Evolutionary conservation across 495 filamentous ascomycete species (phyloP).

Genomic region (Friedmanniomyces simplex): DNA sequence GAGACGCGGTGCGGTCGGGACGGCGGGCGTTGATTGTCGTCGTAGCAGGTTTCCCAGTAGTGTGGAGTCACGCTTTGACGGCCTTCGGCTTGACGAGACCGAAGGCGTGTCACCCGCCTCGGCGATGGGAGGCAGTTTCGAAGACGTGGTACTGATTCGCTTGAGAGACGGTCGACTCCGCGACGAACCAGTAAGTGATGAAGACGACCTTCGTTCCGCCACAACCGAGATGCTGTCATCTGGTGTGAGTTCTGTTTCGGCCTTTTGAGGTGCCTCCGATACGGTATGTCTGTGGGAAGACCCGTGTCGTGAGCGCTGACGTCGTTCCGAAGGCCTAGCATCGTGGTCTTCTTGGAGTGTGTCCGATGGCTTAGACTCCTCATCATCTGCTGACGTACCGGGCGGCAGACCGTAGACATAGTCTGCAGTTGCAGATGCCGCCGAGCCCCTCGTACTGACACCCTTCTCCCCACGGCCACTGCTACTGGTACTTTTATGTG

Average conservation of each 20-base stretch:
- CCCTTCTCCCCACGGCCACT: not conserved
- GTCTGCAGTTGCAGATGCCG: not conserved
- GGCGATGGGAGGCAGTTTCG: not conserved
- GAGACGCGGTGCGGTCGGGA: slow-evolving; percentile 7
- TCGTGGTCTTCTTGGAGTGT: not conserved
- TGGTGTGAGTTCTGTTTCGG: slow-evolving; percentile 3
- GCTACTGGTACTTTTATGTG: not conserved
- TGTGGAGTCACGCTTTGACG: slow-evolving; percentile 6
- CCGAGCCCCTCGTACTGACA: not conserved
- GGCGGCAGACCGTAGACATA: not conserved
- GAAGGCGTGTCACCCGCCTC: not conserved
- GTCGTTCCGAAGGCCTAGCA: not conserved
- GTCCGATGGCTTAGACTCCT: not conserved
- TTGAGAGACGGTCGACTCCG: slow-evolving; percentile 1
- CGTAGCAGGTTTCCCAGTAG: slow-evolving; percentile 4
- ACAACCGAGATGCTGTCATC: slow-evolving; percentile 15
- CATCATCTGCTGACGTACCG: not conserved
- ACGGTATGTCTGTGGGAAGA: not conserved
- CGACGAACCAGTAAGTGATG: not conserved
- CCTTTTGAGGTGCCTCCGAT: not conserved
- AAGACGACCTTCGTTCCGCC: slow-evolving; percentile 2
- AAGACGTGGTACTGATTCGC: slow-evolving; percentile 1
- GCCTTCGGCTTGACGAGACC: not conserved
- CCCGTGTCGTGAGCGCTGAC: not conserved
- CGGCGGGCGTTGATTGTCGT: slow-evolving; percentile 10